These are phyloP conservation scores for Moniliophthora roreri DNA, from an alignment of 1,284 basidiomycete species.

Conservation along the genomic window DNA sequence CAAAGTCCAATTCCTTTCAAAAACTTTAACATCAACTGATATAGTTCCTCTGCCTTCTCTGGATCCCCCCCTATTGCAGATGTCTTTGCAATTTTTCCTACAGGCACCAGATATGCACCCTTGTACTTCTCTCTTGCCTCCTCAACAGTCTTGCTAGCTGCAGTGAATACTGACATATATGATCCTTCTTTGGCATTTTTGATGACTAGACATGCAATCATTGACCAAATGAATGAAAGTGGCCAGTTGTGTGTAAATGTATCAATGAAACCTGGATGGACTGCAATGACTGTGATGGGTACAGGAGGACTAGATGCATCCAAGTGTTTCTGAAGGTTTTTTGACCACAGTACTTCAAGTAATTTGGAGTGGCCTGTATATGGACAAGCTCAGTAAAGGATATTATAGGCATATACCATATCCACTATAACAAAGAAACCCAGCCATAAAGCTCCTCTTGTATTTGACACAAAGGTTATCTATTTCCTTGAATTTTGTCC, in stretches of 20 bases:
- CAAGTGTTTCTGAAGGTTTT: conserved; percentile 25
- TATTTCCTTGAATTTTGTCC: conserved; percentile 14
- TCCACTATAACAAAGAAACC: conserved; percentile 19
- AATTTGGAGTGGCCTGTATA: conserved; percentile 26
- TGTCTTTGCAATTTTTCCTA: conserved; percentile 22
- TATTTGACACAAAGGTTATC: conserved; percentile 20
- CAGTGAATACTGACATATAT: conserved; percentile 35
- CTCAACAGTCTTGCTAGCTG: conserved; percentile 28
- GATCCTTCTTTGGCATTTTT: conserved; percentile 27
- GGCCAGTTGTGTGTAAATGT: conserved; percentile 25
- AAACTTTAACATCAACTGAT: conserved; percentile 22
- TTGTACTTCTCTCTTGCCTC: conserved; percentile 25
- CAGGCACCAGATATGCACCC: conserved; percentile 28
- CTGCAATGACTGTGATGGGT: conserved; percentile 27
- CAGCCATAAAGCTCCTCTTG: conserved; percentile 4
- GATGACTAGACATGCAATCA: conserved; percentile 23
- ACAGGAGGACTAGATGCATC: conserved; percentile 15
- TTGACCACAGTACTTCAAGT: conserved; percentile 24
- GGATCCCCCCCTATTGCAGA: conserved; percentile 15
- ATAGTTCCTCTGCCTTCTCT: conserved; percentile 18
- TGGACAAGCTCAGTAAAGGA: background rate
- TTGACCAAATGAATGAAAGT: conserved; percentile 17
- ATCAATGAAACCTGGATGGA: conserved; percentile 30
- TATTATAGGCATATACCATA: background rate
- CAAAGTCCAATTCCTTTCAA: conserved; percentile 1